Evolutionary conservation across 202 grass and related monocot species (phyloP).

Genomic region (Eragrostis tef): DNA sequence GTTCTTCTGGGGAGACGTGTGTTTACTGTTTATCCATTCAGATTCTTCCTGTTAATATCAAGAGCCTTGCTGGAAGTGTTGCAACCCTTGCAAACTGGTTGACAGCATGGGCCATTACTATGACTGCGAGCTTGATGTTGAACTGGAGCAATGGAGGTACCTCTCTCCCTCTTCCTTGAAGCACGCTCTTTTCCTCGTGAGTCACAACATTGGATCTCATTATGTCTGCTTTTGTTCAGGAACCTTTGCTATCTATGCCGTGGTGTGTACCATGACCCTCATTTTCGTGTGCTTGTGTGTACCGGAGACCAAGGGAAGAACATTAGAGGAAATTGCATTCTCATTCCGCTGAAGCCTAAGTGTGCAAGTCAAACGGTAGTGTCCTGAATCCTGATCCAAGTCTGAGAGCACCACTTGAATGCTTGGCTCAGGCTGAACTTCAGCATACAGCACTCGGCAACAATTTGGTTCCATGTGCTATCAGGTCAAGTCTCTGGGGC

Average conservation of each 20-base stretch:
- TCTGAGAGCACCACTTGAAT: neutral
- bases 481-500: neutral
- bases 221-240: constrained; percentile 40
- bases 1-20: neutral
- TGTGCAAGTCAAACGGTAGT: neutral
- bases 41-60: constrained; percentile 85
- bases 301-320: constrained; percentile 74
- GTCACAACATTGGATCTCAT: neutral
- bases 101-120: constrained; percentile 63
- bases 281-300: constrained; percentile 67
- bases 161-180: neutral
- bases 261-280: constrained; percentile 51
- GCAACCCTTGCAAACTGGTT: constrained; percentile 69
- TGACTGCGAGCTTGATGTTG: constrained; percentile 68
- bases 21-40: constrained; percentile 26
- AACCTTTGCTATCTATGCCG: constrained; percentile 62
- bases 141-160: constrained; percentile 71
- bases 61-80: constrained; percentile 76
- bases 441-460: neutral
- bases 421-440: neutral
- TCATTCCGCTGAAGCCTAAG: constrained; percentile 59
- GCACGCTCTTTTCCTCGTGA: neutral
- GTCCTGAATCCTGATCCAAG: neutral
- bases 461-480: constrained; percentile 1
- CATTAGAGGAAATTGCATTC: constrained; percentile 60